Percentiles rank a stretch among this genome's conserved stretches.
These are phyloP conservation scores for Catenaria anguillulae DNA, from an alignment of 371 early-diverging fungal genomes.

Conservation along the genomic window DNA sequence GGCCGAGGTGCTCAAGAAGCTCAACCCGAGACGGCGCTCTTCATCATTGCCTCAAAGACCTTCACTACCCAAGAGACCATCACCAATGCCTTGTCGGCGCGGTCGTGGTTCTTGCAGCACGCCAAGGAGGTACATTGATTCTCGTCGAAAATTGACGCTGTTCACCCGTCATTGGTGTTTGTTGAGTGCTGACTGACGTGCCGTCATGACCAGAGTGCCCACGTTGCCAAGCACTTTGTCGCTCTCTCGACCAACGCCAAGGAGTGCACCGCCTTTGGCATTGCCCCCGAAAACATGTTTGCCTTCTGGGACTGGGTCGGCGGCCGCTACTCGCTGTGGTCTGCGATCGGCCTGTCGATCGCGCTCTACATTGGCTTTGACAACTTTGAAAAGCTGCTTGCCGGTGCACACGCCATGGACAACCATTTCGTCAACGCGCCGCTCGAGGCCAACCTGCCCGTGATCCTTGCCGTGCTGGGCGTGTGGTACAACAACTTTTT, in stretches of 20 bases:
- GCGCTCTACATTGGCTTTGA: slow-evolving; percentile 89
- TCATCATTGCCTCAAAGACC: slow-evolving; percentile 97
- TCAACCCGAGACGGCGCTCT: slow-evolving; percentile 86
- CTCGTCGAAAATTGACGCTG: slow-evolving; percentile 29
- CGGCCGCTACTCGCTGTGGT: slow-evolving; percentile 99
- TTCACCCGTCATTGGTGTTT: too few species aligned
- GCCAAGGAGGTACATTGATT: slow-evolving; percentile 48
- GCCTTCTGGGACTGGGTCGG: slow-evolving; percentile 99
- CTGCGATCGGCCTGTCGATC: slow-evolving; percentile 95
- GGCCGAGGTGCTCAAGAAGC: slow-evolving; percentile 70
- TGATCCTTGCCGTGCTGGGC: slow-evolving; percentile 83
- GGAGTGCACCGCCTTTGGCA: slow-evolving; percentile 82
- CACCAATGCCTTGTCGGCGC: slow-evolving; percentile 89
- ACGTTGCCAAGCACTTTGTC: slow-evolving; percentile 97
- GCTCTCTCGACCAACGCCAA: slow-evolving; percentile 95
- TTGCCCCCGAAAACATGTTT: slow-evolving; percentile 89
- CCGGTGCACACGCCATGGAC: slow-evolving; percentile 95
- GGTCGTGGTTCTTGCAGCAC: slow-evolving; percentile 73
- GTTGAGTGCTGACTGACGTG: too few species aligned
- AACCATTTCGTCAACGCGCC: slow-evolving; percentile 79
- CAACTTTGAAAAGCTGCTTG: slow-evolving; percentile 81
- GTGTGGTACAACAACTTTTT: slow-evolving; percentile 97
- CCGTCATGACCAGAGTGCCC: too few species aligned
- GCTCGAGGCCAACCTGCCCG: slow-evolving; percentile 81
- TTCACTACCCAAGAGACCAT: slow-evolving; percentile 99